Evolutionary conservation across 768 basidiomycete genomes (phyloP), one percentile per base, ranked within the genome.

Genomic region (Sarcodon aspratus): DNA sequence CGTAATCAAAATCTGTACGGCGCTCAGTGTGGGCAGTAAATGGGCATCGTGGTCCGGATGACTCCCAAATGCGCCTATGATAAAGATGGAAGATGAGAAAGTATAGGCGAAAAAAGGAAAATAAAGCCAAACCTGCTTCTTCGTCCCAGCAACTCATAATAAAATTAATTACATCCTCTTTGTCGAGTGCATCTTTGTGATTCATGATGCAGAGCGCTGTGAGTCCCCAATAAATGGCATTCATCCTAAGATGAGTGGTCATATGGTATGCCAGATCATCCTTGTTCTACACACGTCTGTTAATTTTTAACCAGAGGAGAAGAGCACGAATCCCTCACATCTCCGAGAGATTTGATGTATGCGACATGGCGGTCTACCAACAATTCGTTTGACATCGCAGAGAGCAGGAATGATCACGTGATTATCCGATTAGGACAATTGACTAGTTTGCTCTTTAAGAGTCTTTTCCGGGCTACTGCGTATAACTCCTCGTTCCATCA

Each of bases 71-170:
- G 71, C 92, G 40, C 95, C 95, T 96, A 56, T 2, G 21, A 27
- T 27, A 27, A 18, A 45, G 31, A 21, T 10, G 21, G 7, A 31
- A 13, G 10, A 33, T 15, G 12, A n/a, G 8, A 10, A 27, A 27
- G 34, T 53, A 49, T 38, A 40, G 36, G 42, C 55, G 31, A 37
- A 35, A 38, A 33, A 47, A 47, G 10, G 18, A 34, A 38, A 54
- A 57, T 48, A 48, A 46, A 51, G 40, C 56, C 72, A 52, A 21
- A 77, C 93, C 94, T 68, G 80, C 78, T 65, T 89, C 80, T 9
- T 93, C 84, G 58, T 95, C 86, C 92, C 93, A 98, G 63, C 96
- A 99, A 55, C 80, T 83, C 80, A 93, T 76, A 46, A 97, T 91
- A 61, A 88, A 98, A 2, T 74, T 73, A 32, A 98, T 76, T 75